Evolutionary conservation across 345 rosid genomes (phyloP), one percentile per base, ranked within the genome.

Genomic region (Schrenkiella parvula): DNA sequence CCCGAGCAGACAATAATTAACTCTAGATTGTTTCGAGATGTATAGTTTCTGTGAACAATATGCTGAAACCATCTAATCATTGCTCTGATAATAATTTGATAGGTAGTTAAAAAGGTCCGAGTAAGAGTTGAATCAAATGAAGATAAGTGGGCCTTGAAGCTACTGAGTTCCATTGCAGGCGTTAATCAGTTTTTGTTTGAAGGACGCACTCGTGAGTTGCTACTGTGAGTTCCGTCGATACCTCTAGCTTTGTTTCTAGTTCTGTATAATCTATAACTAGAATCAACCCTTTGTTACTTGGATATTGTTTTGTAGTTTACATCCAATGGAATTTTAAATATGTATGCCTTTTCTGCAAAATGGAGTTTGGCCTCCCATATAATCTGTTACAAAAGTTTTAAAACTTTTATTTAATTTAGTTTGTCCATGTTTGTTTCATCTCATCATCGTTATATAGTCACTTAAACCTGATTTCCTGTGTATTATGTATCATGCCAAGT

Each of bases 131-230:
- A 71, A 69, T 82, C 92, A 2, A 23, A 10, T 2, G 98, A 92
- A 87, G 96, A 92, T 73, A 66, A 38, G 32, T 92, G 98, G 87
- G 98, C 95, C 3, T 6, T 84, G 61, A 88, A 85, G 73, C 78
- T 92, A 2, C 8, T 87, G n/a, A 84, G 84, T 80, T 89, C 84
- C 72, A 85, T 89, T 17, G 73, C 75, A 2, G 85, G 92, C 38
- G 82, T 81, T 42, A 82, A 87, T 58, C 98, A 89, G 28, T 82
- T 88, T 59, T 60, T 92, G 77, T 75, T 79, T 11, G 85, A 89
- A 70, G 95, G 96, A 39, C 53, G 82, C 69, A 92, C 98, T 1
- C 98, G 95, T 66, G 98, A 92, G 79, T 74, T 92, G 48, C 82
- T 84, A 9, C 35, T 92, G 98, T 92, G 82, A 86, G 98, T 82